Evolutionary conservation across 73 alveolate species (phyloP), one percentile per base, ranked within the genome.

Genomic region (Symbiodinium natans): DNA sequence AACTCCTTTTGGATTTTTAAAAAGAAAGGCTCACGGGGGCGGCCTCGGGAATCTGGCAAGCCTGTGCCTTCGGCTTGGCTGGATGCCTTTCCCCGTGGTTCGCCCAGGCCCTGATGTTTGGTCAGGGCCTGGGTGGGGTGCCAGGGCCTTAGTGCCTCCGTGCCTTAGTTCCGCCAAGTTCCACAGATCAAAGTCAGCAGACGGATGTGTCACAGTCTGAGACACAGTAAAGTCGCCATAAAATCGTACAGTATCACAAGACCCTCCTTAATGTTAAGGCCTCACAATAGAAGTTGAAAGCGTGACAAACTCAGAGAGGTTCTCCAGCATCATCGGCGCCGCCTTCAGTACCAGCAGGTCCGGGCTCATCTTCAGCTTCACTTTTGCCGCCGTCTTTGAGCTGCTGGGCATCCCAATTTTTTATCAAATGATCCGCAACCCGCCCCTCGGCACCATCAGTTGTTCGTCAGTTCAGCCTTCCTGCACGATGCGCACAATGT

Each of bases 91-190:
- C 97, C 9, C 97, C 97, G 38, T 29, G 31, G 75, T 90, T 71
- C 52, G 97, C 97, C 17, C 97, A 90, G 23, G 87, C 77, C 80
- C 25, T 90, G 80, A 90, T 90, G 97, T 71, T 90, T n/a, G 97
- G 97, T 71, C 97, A 90, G 87, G 97, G 97, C 43, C 31, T 90
- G 88, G 87, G 97, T 27, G 97, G 97, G 33, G 40, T 71, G 88
- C 68, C 68, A n/a, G n/a, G n/a, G n/a, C n/a, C n/a, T n/a, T n/a
- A n/a, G n/a, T 29, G 29, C 19, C 83, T 52, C 39, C 83, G 56
- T n/a, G n/a, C n/a, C n/a, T n/a, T n/a, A n/a, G n/a, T n/a, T n/a
- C n/a, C n/a, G n/a, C n/a, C n/a, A n/a, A n/a, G n/a, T n/a, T n/a
- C n/a, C n/a, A n/a, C n/a, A n/a, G n/a, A n/a, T n/a, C n/a, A n/a